phyloP scores from a whole-genome alignment of 2,329 filamentous ascomycete genomes.

The Diaporthe destruens region DNA sequence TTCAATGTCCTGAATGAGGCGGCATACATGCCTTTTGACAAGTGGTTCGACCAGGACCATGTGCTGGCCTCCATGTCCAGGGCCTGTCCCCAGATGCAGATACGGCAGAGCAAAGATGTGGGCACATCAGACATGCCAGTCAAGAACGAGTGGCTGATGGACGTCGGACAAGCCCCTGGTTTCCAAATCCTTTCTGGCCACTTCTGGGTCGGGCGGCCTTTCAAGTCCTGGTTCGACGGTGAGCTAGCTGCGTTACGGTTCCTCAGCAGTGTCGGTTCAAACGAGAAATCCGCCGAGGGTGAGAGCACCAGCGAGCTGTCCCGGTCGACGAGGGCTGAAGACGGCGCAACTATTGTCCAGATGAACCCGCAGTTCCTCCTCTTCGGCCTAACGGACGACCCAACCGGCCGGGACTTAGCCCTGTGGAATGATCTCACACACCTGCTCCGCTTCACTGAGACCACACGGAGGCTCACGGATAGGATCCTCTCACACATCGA shows the following conservation, averaged over 20 bases:
- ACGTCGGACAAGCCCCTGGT: conserved; percentile 23
- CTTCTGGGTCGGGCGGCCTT: conserved; percentile 41
- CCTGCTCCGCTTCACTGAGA: conserved; percentile 50
- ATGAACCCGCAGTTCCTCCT: conserved; percentile 50
- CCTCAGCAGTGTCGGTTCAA: conserved; percentile 8
- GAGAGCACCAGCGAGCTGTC: conserved; percentile 38
- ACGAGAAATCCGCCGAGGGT: conserved; percentile 30
- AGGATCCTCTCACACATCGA: conserved; percentile 46
- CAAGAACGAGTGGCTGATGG: conserved; percentile 33
- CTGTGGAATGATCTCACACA: conserved; percentile 52
- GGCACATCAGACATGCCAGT: conserved; percentile 25
- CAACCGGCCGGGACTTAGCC: conserved; percentile 50
- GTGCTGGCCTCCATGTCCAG: conserved; percentile 42
- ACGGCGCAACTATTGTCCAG: conserved; percentile 49
- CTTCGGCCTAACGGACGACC: conserved; percentile 54
- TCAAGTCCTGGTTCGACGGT: conserved; percentile 36
- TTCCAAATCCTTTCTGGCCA: conserved; percentile 32
- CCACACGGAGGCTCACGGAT: conserved; percentile 46
- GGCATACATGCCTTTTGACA: conserved; percentile 46
- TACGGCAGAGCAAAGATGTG: conserved; percentile 43
- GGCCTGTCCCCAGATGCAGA: conserved; percentile 48
- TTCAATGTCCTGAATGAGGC: conserved; percentile 48
- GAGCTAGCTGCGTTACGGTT: conserved; percentile 30
- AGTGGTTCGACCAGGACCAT: conserved; percentile 50
- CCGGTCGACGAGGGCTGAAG: not conserved